Base-by-base conservation (phyloP, 129 eudicot species). In the Tagetes erecta region DNA sequence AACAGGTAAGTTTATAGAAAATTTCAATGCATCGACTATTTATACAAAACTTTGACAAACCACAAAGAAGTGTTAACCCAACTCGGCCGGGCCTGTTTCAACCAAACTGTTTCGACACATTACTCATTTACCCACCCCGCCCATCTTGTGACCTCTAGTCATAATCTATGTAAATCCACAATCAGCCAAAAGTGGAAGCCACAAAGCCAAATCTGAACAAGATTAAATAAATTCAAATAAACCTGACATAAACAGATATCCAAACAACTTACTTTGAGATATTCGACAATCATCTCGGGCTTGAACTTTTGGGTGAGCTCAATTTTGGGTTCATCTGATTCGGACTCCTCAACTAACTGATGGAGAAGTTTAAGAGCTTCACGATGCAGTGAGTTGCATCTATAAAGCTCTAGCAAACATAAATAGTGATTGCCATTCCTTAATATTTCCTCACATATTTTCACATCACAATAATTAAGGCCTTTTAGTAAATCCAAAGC, bases 201-300 rank as follows among this genome's bases (percentile, higher is more conserved):
- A 62, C 13, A 39, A 62, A 35, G 30, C 30, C 11, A 53, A 1
- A 69, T 56, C 42, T 6, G 33, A 31, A 68, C 46, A 68, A 30
- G 7, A 14, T 39, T 66, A 40, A 1, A 10, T 3, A 46, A 27
- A 10, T 31, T 38, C 60, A 34, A 49, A 34, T 49, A 40, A 35
- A 3, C 34, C 46, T 13, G 14, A 69, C 44, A 34, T 49, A 37
- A 39, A 64, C 51, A 65, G 64, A 52, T 31, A 72, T 46, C 31
- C 2, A 13, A 74, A 31, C 34, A 20, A 74, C 87, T 83, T 83
- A 94, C 98, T 87, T 91, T 94, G 38, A 94, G 96, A 83, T 94
- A 94, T 30, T 94, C 99, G 78, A 94, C 87, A 45, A 94, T 91
- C 97, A 91, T 91, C 67, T 94, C 94, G 13, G 97, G 99, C 78